Evolutionary conservation across 1,284 basidiomycete species (phyloP).

Genomic region (Apiotrichum domesticum): DNA sequence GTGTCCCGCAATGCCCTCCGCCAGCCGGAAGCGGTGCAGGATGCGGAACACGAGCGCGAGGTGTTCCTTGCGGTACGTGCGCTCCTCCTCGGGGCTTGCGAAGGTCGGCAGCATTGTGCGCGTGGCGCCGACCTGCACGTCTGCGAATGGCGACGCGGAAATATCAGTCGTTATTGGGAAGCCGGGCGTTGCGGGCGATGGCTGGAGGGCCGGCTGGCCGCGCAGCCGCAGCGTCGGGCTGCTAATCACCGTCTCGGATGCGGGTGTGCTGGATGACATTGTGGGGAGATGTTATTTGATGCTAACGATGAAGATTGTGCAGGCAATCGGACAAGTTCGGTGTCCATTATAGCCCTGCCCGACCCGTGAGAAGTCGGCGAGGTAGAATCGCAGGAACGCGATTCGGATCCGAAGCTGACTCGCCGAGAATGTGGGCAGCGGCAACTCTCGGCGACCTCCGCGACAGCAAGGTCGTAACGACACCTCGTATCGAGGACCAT

Average conservation of each 20-base stretch:
- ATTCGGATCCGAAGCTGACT: too few relatives aligned
- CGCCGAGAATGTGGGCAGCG: too few relatives aligned
- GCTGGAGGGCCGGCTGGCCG: conserved; percentile 2
- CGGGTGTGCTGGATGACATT: too few relatives aligned
- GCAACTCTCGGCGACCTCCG: too few relatives aligned
- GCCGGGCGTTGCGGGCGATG: conserved; percentile 10
- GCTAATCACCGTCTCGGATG: neutral
- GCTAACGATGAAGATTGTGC: too few relatives aligned
- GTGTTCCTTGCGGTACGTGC: conserved; percentile 38
- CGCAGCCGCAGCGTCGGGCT: conserved; percentile 10
- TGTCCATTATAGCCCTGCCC: too few relatives aligned
- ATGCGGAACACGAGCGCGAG: conserved; percentile 37
- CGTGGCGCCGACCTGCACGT: conserved; percentile 28
- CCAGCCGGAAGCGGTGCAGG: conserved; percentile 29
- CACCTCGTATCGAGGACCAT: too few relatives aligned
- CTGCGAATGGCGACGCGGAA: conserved; percentile 27
- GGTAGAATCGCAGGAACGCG: too few relatives aligned
- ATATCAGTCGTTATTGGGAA: conserved; percentile 31
- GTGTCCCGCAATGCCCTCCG: conserved; percentile 41
- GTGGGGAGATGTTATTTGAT: too few relatives aligned
- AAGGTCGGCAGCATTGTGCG: conserved; percentile 34
- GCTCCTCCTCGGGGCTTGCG: conserved; percentile 25
- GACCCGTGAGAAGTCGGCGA: too few relatives aligned
- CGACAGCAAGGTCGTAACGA: too few relatives aligned
- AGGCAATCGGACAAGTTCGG: too few relatives aligned